Conservation (phyloP, 2,329 filamentous ascomycete genomes). For the Pseudogymnoascus sp. region DNA sequence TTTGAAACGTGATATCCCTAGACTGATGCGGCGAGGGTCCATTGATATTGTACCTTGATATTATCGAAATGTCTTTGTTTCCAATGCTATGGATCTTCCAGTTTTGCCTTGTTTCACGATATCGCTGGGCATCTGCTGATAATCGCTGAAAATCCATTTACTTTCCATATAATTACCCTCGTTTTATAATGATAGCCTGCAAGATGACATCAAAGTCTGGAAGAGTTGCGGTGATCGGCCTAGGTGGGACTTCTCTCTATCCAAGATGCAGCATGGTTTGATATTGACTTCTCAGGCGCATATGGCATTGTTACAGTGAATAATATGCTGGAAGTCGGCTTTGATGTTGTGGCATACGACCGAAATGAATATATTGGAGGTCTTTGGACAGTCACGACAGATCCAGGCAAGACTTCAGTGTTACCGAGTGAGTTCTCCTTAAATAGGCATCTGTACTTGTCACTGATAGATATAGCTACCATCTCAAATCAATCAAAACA, state of each 20-base stretch:
- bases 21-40: background rate
- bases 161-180: background rate
- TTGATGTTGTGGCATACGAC: conserved; percentile 35
- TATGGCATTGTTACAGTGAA: conserved; percentile 23
- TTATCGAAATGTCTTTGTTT: background rate
- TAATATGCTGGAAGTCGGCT: conserved; percentile 37
- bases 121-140: background rate
- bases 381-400: conserved; percentile 36
- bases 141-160: background rate
- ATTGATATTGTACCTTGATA: background rate
- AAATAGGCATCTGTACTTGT: background rate
- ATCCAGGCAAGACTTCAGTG: conserved; percentile 30
- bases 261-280: background rate
- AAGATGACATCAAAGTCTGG: background rate
- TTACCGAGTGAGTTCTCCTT: conserved; percentile 24
- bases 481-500: conserved; percentile 26
- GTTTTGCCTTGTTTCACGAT: background rate
- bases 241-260: conserved; percentile 13
- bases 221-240: conserved; percentile 23
- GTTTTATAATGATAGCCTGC: background rate
- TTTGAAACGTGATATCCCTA: background rate
- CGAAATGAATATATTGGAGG: conserved; percentile 35
- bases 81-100: background rate
- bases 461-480: conserved; percentile 22
- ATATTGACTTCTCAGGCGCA: conserved; percentile 7